Conservation (phyloP, 2,329 filamentous ascomycete species). For the Apiospora kogelbergensis region DNA sequence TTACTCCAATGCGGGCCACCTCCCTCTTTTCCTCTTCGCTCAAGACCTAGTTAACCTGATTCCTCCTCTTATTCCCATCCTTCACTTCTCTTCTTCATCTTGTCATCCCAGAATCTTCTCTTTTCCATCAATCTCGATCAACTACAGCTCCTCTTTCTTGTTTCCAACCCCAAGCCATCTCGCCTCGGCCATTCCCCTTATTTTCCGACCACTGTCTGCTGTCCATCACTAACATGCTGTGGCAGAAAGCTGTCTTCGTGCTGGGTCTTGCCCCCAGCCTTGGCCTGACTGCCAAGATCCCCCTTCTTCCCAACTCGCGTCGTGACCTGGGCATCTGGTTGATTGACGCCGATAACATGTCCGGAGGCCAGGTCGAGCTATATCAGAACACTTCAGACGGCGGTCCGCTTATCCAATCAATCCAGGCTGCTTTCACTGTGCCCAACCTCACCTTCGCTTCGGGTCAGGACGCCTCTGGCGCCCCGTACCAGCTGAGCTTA, state of each 20-base stretch:
- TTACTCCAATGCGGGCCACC: neutral
- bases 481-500: neutral
- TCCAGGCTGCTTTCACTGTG: neutral
- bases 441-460: neutral
- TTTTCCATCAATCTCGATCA: neutral
- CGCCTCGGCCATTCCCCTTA: no score
- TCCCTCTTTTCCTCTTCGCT: neutral
- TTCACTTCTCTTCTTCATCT: neutral
- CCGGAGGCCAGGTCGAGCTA: neutral
- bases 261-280: neutral
- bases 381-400: neutral
- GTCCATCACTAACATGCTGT: neutral
- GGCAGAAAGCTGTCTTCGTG: neutral
- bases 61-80: neutral
- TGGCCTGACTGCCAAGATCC: neutral
- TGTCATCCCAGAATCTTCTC: neutral
- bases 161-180: neutral
- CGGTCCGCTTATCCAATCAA: neutral
- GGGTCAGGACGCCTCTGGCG: neutral
- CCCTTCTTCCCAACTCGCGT: neutral
- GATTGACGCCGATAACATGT: fast-evolving
- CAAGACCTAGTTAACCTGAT: neutral
- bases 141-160: neutral
- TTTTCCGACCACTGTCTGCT: neutral
- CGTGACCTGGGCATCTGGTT: neutral